A percentile compares a stretch with the other conserved stretches of the same genome.
These are phyloP conservation scores for Musa itinerans DNA, from an alignment of 176 grass and related monocot species.

Conservation along the genomic window DNA sequence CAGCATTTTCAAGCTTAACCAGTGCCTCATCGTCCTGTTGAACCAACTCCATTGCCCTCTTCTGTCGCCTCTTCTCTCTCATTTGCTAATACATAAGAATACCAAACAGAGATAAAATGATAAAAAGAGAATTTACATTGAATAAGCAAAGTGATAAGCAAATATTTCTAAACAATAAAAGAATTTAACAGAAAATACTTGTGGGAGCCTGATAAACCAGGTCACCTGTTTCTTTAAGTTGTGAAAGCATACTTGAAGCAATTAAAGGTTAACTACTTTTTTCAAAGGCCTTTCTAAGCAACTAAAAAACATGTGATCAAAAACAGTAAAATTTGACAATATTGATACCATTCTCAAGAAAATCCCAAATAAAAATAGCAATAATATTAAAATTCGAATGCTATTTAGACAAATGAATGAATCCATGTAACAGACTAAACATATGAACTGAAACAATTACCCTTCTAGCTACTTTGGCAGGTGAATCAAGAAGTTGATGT, in stretches of 20 bases:
- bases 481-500: slow-evolving; percentile 39
- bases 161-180: too few relatives aligned
- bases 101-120: slow-evolving; percentile 5
- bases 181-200: too few relatives aligned
- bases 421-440: background rate
- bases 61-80: slow-evolving; percentile 75
- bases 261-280: background rate
- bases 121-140: slow-evolving; percentile 7
- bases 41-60: slow-evolving; percentile 72
- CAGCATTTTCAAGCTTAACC: slow-evolving; percentile 81
- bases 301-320: too few relatives aligned
- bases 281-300: too few relatives aligned
- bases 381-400: background rate
- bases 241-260: background rate
- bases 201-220: too few relatives aligned
- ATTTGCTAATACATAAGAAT: slow-evolving; percentile 47
- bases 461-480: slow-evolving; percentile 57
- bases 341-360: too few relatives aligned
- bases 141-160: background rate
- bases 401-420: background rate
- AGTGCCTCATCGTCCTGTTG: slow-evolving; percentile 68
- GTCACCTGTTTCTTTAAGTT: background rate
- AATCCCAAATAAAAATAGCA: background rate
- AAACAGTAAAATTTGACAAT: too few relatives aligned
- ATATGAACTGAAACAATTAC: slow-evolving; percentile 28